Evolutionary conservation across 2,329 filamentous ascomycete genomes (phyloP).

Genomic region (Bipolaris cookei): DNA sequence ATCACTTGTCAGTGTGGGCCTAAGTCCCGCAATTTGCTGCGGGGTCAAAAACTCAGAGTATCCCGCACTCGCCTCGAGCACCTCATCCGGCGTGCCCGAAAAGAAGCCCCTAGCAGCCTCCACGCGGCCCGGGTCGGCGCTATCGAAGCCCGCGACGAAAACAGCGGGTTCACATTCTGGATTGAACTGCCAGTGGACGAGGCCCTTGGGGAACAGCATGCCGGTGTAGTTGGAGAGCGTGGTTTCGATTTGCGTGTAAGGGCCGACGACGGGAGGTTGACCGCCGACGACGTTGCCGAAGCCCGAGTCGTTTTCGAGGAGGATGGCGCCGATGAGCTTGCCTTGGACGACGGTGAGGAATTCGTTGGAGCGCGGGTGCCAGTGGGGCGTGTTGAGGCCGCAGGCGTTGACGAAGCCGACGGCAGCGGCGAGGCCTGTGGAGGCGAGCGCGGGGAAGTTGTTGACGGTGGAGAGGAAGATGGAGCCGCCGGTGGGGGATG

Average conservation of each 20-base stretch:
- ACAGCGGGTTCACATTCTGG: conserved; percentile 49
- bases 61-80: conserved; percentile 21
- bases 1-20: conserved; percentile 23
- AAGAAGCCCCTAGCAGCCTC: conserved; percentile 46
- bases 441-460: conserved; percentile 63
- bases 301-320: conserved; percentile 47
- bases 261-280: conserved; percentile 21
- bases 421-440: conserved; percentile 59
- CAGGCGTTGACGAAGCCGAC: conserved; percentile 60
- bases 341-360: conserved; percentile 49
- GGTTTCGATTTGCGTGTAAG: conserved; percentile 41
- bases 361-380: conserved; percentile 51
- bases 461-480: conserved; percentile 62
- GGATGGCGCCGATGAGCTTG: conserved; percentile 45
- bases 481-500: conserved; percentile 52
- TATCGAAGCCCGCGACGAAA: conserved; percentile 48
- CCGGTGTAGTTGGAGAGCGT: conserved; percentile 47
- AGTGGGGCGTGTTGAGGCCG: conserved; percentile 57
- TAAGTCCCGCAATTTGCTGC: conserved; percentile 19
- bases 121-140: conserved; percentile 45
- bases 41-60: conserved; percentile 28
- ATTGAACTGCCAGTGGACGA: conserved; percentile 54
- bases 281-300: conserved; percentile 27
- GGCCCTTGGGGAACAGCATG: conserved; percentile 50
- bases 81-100: conserved; percentile 23